Percentiles rank a stretch among this genome's conserved stretches.
Evolutionary conservation across 2,329 filamentous ascomycete genomes (phyloP).

Genomic region (Berkeleyomyces rouxiae): DNA sequence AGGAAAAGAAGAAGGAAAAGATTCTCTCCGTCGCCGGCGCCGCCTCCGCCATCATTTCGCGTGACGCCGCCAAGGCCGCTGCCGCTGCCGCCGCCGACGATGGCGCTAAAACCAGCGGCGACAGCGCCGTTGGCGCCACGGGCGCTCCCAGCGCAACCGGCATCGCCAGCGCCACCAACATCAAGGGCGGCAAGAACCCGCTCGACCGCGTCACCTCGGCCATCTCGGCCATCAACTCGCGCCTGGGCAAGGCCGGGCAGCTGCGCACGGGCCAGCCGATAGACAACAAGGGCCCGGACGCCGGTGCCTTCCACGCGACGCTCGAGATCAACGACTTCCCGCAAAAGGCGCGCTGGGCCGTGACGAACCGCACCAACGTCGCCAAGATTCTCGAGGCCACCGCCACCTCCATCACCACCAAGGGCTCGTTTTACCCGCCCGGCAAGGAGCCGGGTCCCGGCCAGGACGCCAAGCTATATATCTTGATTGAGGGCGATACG

Average conservation of each 20-base stretch:
- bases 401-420: slow-evolving; percentile 91
- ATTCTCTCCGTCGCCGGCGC: slow-evolving; percentile 49
- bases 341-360: slow-evolving; percentile 94
- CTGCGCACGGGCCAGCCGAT: slow-evolving; percentile 85
- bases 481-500: slow-evolving; percentile 92
- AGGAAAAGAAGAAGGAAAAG: slow-evolving; percentile 55
- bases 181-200: slow-evolving; percentile 44
- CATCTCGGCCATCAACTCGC: slow-evolving; percentile 77
- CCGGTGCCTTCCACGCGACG: slow-evolving; percentile 89
- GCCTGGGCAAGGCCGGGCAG: slow-evolving; percentile 75
- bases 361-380: slow-evolving; percentile 96
- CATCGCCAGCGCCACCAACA: slow-evolving; percentile 27
- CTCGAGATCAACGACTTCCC: slow-evolving; percentile 99
- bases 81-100: slow-evolving; percentile 17
- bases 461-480: slow-evolving; percentile 86
- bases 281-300: slow-evolving; percentile 96
- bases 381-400: slow-evolving; percentile 94
- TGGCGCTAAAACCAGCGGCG: slow-evolving; percentile 17
- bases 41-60: slow-evolving; percentile 40
- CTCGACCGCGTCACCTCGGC: slow-evolving; percentile 82
- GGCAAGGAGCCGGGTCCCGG: slow-evolving; percentile 64
- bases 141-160: slow-evolving; percentile 18
- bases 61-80: slow-evolving; percentile 33
- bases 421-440: slow-evolving; percentile 72
- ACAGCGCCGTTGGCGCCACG: background rate